Base-by-base conservation (phyloP, 2,329 filamentous ascomycete genomes). In the Fusarium ramigenum region DNA sequence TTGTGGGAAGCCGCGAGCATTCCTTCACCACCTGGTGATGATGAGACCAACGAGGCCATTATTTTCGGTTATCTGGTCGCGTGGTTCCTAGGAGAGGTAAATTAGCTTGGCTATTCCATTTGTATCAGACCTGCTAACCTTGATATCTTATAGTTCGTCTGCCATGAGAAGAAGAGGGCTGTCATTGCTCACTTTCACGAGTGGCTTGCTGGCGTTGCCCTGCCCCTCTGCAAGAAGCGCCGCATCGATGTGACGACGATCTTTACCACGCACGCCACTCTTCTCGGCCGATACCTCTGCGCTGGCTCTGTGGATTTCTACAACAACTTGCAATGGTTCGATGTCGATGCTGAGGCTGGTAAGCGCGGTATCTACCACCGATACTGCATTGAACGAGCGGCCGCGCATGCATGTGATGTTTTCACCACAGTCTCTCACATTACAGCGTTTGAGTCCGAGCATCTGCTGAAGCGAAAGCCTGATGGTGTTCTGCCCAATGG, bases 361-460 rank as follows among this genome's bases (percentile, higher is more conserved):
- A 98, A 98, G 87, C 93, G 96, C 79, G 96, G 96, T 66, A 98
- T 99, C 82, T 99, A 98, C 86, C 96, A 99, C 85, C 88, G 96
- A 68, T 98, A 98, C 86, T 98, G 96, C 85, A 97, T 99, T 79
- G 96, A 99, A 85, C 92, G 96, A 73, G 96, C 94, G 52, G 94
- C 96, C 28, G 92, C 96, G 25, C 96, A 99, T 82, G 89, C 94
- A 11, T 93, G 93, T 76, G 96, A 99, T 84, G 96, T 99, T 78
- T 98, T 99, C 85, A 99, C 96, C 28, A 99, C 96, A 2, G 96
- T 99, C 68, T 98, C 96, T 23, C 96, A 98, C 83, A 98, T 99
- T 80, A 99, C 96, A 9, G 96, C 96, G 15, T 98, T 97, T 83
- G 96, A 99, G 84, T 97, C 94, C 79, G 96, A 99, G 86, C 96